Evolutionary conservation across 1,139 yeast genomes (phyloP).

Genomic region (Saccharomyces pastorianus): DNA sequence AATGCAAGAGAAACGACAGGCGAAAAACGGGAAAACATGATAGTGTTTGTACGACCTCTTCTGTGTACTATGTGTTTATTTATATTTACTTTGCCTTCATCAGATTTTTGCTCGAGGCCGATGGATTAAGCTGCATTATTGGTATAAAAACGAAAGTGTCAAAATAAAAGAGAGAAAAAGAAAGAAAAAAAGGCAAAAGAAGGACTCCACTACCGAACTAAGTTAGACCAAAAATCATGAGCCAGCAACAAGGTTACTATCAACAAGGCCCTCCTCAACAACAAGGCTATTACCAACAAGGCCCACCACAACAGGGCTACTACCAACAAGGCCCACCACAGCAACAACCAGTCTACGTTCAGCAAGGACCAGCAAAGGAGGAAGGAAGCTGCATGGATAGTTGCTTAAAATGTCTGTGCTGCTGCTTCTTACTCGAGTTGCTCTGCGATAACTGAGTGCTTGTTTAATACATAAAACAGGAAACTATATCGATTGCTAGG

Average conservation of each 20-base stretch:
- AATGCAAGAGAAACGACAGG: not conserved
- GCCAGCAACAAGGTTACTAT: slow-evolving; percentile 30
- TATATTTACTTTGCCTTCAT: not conserved
- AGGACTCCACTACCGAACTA: too few relatives aligned
- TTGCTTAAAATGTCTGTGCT: slow-evolving; percentile 35
- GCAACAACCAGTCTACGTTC: slow-evolving; percentile 36
- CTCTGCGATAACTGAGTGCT: slow-evolving; percentile 22
- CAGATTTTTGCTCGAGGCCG: not conserved
- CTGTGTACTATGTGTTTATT: not conserved
- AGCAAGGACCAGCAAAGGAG: slow-evolving; percentile 33
- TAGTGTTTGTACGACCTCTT: not conserved
- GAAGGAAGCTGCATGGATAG: slow-evolving; percentile 32
- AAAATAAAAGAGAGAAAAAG: not conserved
- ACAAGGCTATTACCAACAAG: slow-evolving; percentile 30
- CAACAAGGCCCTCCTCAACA: slow-evolving; percentile 31
- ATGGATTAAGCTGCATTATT: not conserved
- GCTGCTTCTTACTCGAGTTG: slow-evolving; percentile 34
- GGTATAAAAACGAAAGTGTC: not conserved
- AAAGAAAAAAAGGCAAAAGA: slow-evolving; percentile 2
- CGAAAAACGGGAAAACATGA: not conserved
- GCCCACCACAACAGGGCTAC: slow-evolving; percentile 30
- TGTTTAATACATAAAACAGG: not conserved
- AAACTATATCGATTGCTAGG: too few relatives aligned
- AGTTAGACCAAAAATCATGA: slow-evolving; percentile 9
- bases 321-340: slow-evolving; percentile 34